Base-by-base conservation (phyloP, 192 early-diverging fungal species). In the Paraglomus brasilianum region DNA sequence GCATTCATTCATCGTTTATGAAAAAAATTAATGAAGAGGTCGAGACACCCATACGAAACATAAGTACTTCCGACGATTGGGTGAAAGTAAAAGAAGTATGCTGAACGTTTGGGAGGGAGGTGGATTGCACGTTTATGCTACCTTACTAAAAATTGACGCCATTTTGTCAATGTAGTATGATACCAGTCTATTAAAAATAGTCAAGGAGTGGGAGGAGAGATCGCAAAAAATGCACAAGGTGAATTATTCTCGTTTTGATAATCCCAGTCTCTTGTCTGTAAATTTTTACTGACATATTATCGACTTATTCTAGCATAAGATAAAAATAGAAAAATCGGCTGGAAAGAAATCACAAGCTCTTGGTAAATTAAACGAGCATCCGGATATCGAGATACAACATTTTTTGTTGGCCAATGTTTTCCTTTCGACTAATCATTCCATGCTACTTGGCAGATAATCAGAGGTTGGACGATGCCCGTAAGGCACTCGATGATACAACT, bases 1-100 rank as follows among this genome's bases (percentile, higher is more conserved):
- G 24, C 24, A 73, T 75, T 22, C 78, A 81, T 44, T 17, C 65
- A 47, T 43, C 67, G 55, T 65, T 83, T 64, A 47, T 77, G 46
- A n/a, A 53, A 9, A 73, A 72, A 41, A 74, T 77, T 39, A n/a
- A 30, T 21, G 72, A 86, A 30, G 72, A 81, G 39, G 61, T 84
- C 38, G 79, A 77, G 63, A 21, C 42, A 10, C 74, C 76, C 4
- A 45, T 80, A 59, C 73, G 78, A 11, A 51, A 24, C 51, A 51
- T 42, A 13, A 41, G 49, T 47, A 67, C 50, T 2, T 41, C 51
- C 24, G 65, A 67, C 24, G 50, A 52, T 21, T 67, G 65, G 65
- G 19, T 38, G 17, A 17, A 55, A 55, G 38, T 67, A n/a, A 67
- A 67, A 53, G 3, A 53, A 14, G 65, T 67, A 67, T 39, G 3